Percentiles rank a stretch among this genome's conserved stretches.
Conservation (phyloP, 1,284 basidiomycete genomes). For the Apiotrichum sp. region DNA sequence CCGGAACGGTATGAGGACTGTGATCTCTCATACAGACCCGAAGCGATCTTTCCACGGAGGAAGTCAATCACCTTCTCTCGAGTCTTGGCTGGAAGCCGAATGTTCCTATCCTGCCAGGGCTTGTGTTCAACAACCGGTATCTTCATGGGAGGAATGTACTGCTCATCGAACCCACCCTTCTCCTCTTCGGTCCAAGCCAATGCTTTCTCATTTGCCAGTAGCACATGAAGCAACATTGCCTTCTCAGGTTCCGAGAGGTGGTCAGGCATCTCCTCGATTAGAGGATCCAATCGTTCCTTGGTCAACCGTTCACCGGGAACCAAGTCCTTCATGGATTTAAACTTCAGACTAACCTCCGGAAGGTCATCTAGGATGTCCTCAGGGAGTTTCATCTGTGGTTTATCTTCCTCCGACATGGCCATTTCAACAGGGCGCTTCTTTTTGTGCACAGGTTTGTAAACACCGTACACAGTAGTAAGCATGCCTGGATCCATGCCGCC, state of each 20-base stretch:
- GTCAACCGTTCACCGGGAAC: background rate
- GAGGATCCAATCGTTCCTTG: too few relatives aligned
- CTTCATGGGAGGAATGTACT: background rate
- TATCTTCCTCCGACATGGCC: too few relatives aligned
- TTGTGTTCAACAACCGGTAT: slow-evolving; percentile 1
- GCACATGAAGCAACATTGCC: background rate
- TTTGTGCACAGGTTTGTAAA: too few relatives aligned
- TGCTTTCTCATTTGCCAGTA: background rate
- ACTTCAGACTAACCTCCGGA: background rate
- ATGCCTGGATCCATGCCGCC: too few relatives aligned
- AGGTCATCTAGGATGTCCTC: background rate
- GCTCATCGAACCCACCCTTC: slow-evolving; percentile 2
- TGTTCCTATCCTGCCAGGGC: slow-evolving; percentile 5
- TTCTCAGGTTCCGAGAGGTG: background rate
- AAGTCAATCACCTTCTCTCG: slow-evolving; percentile 3
- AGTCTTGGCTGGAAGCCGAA: background rate
- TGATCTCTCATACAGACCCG: slow-evolving; percentile 5
- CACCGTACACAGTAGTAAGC: too few relatives aligned
- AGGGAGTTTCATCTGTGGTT: background rate
- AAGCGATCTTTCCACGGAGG: background rate
- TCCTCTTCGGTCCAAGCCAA: slow-evolving; percentile 5
- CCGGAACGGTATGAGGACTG: slow-evolving; percentile 5
- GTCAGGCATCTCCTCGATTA: background rate
- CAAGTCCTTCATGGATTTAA: background rate
- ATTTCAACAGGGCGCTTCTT: too few relatives aligned